Evolutionary conservation across 2,329 filamentous ascomycete genomes (phyloP).

Genomic region (Calonectria naviculata): DNA sequence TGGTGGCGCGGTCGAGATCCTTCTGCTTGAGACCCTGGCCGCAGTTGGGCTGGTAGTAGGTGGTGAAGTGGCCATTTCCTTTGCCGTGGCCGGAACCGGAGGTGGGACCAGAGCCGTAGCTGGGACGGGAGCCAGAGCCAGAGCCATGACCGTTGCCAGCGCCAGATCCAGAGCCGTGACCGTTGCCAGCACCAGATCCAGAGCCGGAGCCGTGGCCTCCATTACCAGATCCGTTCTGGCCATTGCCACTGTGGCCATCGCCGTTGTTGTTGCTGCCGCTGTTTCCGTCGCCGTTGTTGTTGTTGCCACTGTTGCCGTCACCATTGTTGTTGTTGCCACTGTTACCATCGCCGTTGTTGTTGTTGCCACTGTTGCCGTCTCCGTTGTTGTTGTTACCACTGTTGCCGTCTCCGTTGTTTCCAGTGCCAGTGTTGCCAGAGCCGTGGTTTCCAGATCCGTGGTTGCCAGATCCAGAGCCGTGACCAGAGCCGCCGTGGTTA

Average conservation of each 20-base stretch:
- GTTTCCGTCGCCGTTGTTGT: constrained; percentile 37
- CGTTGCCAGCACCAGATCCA: not conserved
- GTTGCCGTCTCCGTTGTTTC: not conserved
- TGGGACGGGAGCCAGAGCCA: not conserved
- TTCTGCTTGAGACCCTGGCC: constrained; percentile 37
- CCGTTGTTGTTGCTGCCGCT: constrained; percentile 49
- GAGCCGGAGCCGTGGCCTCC: constrained; percentile 28
- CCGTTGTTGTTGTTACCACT: constrained; percentile 27
- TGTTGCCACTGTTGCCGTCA: constrained; percentile 28
- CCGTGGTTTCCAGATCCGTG: constrained; percentile 43
- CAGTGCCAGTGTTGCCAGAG: constrained; percentile 50
- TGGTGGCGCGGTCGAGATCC: constrained; percentile 23
- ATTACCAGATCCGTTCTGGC: constrained; percentile 52
- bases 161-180: not conserved
- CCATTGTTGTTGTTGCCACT: constrained; percentile 45
- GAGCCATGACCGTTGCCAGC: constrained; percentile 45
- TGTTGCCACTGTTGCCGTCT: constrained; percentile 30
- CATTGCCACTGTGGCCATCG: constrained; percentile 27
- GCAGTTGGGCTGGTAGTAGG: constrained; percentile 40
- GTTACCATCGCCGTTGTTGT: constrained; percentile 57
- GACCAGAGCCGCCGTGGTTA: not conserved
- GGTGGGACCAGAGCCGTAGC: not conserved
- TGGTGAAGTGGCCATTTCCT: constrained; percentile 18
- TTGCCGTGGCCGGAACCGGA: not conserved
- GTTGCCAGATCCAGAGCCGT: constrained; percentile 52